These are phyloP conservation scores for Magnusiomyces paraingens DNA, from an alignment of 1,139 yeast genomes.

Conservation along the genomic window DNA sequence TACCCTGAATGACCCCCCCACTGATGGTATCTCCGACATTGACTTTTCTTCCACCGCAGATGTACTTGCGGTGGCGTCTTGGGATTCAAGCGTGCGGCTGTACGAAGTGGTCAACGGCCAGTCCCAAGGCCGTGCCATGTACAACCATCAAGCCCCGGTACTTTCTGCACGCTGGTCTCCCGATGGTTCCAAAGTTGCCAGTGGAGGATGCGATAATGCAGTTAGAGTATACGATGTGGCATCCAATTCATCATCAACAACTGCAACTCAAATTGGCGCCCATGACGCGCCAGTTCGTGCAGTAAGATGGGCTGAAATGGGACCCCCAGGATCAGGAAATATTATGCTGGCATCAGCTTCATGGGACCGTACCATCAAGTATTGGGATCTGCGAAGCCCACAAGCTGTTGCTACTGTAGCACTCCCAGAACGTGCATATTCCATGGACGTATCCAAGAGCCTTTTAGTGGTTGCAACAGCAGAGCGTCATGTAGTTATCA, in stretches of 20 bases:
- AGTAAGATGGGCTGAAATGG: conserved; percentile 69
- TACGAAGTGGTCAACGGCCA: conserved; percentile 71
- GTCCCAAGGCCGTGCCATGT: conserved; percentile 81
- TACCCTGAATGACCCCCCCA: conserved; percentile 77
- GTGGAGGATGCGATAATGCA: conserved; percentile 92
- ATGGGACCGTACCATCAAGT: conserved; percentile 91
- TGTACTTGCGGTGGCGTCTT: conserved; percentile 69
- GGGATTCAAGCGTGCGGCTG: conserved; percentile 94
- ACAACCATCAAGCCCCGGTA: conserved; percentile 87
- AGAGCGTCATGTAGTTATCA: conserved; percentile 70
- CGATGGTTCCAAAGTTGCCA: conserved; percentile 82
- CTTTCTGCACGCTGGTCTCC: conserved; percentile 72
- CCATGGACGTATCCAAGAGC: conserved; percentile 80
- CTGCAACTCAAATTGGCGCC: conserved; percentile 63
- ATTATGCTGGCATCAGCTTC: conserved; percentile 89
- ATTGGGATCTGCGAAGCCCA: conserved; percentile 90
- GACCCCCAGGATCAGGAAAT: conserved; percentile 50
- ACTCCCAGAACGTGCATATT: conserved; percentile 85
- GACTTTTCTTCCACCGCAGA: conserved; percentile 93
- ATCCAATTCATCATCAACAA: conserved; percentile 52
- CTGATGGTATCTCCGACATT: conserved; percentile 82
- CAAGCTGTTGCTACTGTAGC: conserved; percentile 75
- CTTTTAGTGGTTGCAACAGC: conserved; percentile 89
- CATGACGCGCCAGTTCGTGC: conserved; percentile 78
- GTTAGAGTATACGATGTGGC: conserved; percentile 80